Evolutionary conservation across 495 filamentous ascomycete species (phyloP).

Genomic region (Xylaria grammica): DNA sequence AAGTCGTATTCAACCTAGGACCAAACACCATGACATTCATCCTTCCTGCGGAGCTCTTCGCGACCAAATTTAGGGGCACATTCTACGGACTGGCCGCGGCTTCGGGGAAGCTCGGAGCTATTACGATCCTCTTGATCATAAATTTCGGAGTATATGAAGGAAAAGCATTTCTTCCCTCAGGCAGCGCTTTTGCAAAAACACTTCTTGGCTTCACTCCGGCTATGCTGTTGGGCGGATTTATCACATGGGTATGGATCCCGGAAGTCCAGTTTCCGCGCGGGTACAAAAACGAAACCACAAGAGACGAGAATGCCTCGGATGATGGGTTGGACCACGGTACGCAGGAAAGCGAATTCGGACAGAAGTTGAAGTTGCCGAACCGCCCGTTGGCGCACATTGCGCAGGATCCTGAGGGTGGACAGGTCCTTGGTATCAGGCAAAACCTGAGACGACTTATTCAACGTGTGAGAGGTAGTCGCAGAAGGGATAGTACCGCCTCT

Average conservation of each 20-base stretch:
- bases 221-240: conserved; percentile 39
- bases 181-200: conserved; percentile 31
- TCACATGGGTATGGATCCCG: conserved; percentile 45
- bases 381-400: conserved; percentile 29
- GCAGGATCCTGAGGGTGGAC: conserved; percentile 29
- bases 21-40: conserved; percentile 69
- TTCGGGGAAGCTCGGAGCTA: conserved; percentile 47
- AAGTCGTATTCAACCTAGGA: conserved; percentile 70
- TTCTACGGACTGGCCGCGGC: conserved; percentile 52
- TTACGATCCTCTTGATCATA: conserved; percentile 38
- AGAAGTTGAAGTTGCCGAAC: conserved; percentile 30
- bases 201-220: conserved; percentile 38
- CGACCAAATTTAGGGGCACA: conserved; percentile 45
- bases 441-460: conserved; percentile 17
- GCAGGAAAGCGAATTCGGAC: conserved; percentile 19
- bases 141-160: conserved; percentile 25
- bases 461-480: not conserved
- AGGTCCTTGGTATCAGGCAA: conserved; percentile 28
- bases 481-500: not conserved
- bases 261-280: conserved; percentile 41
- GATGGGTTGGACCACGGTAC: conserved; percentile 14
- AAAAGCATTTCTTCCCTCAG: conserved; percentile 13
- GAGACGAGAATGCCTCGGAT: conserved; percentile 23
- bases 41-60: conserved; percentile 50
- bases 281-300: conserved; percentile 17